Percentiles rank a stretch among this genome's conserved stretches.
phyloP scores from a whole-genome alignment of 164 flowering plant genomes.

The Platanus orientalis region DNA sequence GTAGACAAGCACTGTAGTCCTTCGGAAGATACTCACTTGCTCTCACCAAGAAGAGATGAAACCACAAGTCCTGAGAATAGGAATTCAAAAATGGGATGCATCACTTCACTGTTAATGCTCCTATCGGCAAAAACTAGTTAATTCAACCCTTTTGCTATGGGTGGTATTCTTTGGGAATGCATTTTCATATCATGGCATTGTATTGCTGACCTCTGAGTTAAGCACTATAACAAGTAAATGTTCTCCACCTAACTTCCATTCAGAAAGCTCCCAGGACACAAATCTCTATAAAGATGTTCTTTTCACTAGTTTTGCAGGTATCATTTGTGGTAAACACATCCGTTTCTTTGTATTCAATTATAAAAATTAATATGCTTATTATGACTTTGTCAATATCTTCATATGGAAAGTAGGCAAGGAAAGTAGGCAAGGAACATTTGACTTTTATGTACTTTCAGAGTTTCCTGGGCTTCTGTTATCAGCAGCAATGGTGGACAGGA shows the following conservation, averaged over 20 bases:
- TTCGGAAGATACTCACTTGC: constrained; percentile 41
- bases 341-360: neutral
- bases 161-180: constrained; percentile 83
- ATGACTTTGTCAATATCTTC: neutral
- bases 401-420: neutral
- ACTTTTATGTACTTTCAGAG: constrained; percentile 40
- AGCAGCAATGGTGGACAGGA: constrained; percentile 62
- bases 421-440: constrained; percentile 8
- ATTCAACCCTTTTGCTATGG: constrained; percentile 83
- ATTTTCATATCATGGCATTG: constrained; percentile 90
- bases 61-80: constrained; percentile 14
- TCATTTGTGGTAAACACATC: neutral
- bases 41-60: constrained; percentile 23
- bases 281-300: constrained; percentile 60
- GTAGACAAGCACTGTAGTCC: constrained; percentile 23
- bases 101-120: constrained; percentile 43
- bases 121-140: constrained; percentile 65
- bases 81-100: constrained; percentile 25
- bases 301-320: constrained; percentile 91
- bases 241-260: constrained; percentile 14
- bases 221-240: constrained; percentile 44
- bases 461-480: constrained; percentile 80
- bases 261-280: constrained; percentile 22
- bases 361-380: neutral
- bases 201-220: constrained; percentile 74